phyloP scores from a whole-genome alignment of 768 basidiomycete genomes.

The Termitomyces sp. region DNA sequence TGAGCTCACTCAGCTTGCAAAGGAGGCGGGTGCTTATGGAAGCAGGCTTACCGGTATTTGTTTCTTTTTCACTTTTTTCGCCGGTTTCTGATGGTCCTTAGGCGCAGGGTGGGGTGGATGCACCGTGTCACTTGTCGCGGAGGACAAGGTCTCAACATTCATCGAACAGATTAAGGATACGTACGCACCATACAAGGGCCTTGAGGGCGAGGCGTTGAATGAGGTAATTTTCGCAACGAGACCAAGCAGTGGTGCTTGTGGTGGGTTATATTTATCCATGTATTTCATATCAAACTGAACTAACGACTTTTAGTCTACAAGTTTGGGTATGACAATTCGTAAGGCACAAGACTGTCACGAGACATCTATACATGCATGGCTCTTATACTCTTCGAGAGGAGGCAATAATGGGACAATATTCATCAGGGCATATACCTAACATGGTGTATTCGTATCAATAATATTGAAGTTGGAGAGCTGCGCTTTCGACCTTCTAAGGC shows the following conservation, averaged over 20 bases:
- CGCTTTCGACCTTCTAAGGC: too few species aligned
- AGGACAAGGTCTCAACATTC: slow-evolving; percentile 55
- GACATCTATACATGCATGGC: too few species aligned
- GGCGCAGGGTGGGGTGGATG: slow-evolving; percentile 93
- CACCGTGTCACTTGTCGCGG: slow-evolving; percentile 74
- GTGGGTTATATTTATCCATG: slow-evolving; percentile 18
- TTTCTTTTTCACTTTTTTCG: not conserved
- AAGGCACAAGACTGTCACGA: not conserved
- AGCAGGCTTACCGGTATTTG: slow-evolving; percentile 73
- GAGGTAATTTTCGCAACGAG: slow-evolving; percentile 80
- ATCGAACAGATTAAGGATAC: slow-evolving; percentile 51
- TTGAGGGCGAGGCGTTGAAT: slow-evolving; percentile 52
- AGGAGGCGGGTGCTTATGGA: slow-evolving; percentile 70
- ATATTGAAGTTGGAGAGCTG: too few species aligned
- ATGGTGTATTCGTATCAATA: not conserved
- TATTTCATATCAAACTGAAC: not conserved
- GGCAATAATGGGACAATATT: too few species aligned
- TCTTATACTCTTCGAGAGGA: not conserved
- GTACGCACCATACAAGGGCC: slow-evolving; percentile 58
- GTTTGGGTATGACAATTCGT: not conserved
- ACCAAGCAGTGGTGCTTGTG: slow-evolving; percentile 78
- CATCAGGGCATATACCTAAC: too few species aligned
- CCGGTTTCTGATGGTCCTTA: slow-evolving; percentile 17
- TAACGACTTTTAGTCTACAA: slow-evolving; percentile 4
- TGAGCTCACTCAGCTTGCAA: slow-evolving; percentile 56